Conservation (phyloP, 805 yeast species). For the Hanseniaspora hatyaiensis region DNA sequence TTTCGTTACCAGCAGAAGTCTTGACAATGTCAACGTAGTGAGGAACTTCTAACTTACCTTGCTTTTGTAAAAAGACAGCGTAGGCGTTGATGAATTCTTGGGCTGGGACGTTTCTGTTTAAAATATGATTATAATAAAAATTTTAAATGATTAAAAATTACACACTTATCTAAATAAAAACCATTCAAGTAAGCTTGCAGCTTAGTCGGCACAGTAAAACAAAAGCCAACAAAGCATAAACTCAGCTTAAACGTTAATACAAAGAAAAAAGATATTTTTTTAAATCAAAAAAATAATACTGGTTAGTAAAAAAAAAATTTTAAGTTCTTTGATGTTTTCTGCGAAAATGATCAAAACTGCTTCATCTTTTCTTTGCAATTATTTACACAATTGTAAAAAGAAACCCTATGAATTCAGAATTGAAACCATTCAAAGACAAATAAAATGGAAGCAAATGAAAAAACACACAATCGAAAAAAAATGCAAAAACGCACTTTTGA, state of each 20-base stretch:
- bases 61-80: slow-evolving; percentile 99
- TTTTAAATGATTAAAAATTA: neutral
- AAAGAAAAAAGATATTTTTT: slow-evolving; percentile 14
- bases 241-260: too few relatives aligned
- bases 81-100: slow-evolving; percentile 99
- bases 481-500: too few relatives aligned
- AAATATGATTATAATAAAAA: slow-evolving; percentile 23
- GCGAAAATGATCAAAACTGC: slow-evolving; percentile 11
- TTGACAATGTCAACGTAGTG: slow-evolving; percentile 99
- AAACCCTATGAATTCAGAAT: neutral
- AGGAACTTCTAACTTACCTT: slow-evolving; percentile 99
- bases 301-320: slow-evolving; percentile 16
- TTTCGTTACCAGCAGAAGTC: slow-evolving; percentile 97
- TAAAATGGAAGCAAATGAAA: slow-evolving; percentile 5
- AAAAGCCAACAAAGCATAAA: too few relatives aligned
- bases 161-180: too few relatives aligned
- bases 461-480: neutral
- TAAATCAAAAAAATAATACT: slow-evolving; percentile 16
- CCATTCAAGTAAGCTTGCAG: too few relatives aligned
- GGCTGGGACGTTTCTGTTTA: slow-evolving; percentile 97
- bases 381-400: neutral
- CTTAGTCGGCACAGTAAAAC: too few relatives aligned
- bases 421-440: slow-evolving; percentile 15
- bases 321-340: slow-evolving; percentile 15
- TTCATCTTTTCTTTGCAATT: slow-evolving; percentile 7